Evolutionary conservation across 805 yeast genomes (phyloP).

Genomic region (Wickerhamomyces sydowiorum): DNA sequence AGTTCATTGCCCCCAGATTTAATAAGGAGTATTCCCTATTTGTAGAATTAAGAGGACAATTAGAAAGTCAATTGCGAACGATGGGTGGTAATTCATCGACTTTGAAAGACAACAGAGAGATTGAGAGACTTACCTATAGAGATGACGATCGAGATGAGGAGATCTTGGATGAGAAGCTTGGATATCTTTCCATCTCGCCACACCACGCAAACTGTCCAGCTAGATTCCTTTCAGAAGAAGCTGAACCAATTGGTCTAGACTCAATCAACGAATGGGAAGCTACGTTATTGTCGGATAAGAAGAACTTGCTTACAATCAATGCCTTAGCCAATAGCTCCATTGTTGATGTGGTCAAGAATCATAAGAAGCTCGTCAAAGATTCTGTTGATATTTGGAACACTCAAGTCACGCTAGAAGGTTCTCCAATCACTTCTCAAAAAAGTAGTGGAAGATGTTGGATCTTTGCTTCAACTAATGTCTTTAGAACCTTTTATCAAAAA

Average conservation of each 20-base stretch:
- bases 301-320: conserved; percentile 47
- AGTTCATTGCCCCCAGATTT: not conserved
- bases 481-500: conserved; percentile 57
- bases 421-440: conserved; percentile 66
- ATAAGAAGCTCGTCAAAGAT: conserved; percentile 5
- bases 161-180: not conserved
- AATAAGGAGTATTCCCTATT: no score
- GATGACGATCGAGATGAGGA: conserved; percentile 2
- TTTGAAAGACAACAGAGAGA: conserved; percentile 6
- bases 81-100: conserved; percentile 10
- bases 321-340: conserved; percentile 40
- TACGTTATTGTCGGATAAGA: conserved; percentile 37
- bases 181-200: not conserved
- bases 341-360: conserved; percentile 10
- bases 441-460: conserved; percentile 82
- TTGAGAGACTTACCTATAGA: conserved; percentile 6
- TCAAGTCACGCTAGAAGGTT: conserved; percentile 34
- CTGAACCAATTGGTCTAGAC: conserved; percentile 26
- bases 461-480: conserved; percentile 72
- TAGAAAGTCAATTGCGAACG: no score
- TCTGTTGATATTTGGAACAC: conserved; percentile 23
- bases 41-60: no score
- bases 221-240: not conserved
- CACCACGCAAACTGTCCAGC: not conserved
- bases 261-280: conserved; percentile 40